Evolutionary conservation across 345 rosid genomes (phyloP).

Genomic region (Syzygium aromaticum): DNA sequence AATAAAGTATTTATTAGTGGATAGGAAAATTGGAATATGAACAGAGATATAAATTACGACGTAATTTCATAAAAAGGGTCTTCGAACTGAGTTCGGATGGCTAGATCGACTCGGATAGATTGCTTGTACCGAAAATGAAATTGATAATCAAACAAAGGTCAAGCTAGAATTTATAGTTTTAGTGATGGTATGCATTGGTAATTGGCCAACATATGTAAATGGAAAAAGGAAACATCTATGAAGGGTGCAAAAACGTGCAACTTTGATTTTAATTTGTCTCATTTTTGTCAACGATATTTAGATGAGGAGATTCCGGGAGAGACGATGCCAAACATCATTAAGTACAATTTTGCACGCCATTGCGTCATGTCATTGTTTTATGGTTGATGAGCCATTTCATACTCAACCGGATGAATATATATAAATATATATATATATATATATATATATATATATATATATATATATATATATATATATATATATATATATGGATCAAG

Average conservation of each 20-base stretch:
- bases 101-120: not conserved
- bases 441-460: too few species aligned
- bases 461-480: too few species aligned
- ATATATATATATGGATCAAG: not conserved
- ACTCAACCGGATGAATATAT: not conserved
- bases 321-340: not conserved
- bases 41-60: not conserved
- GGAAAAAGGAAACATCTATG: not conserved
- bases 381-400: not conserved
- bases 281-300: not conserved
- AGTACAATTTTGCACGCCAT: not conserved
- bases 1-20: not conserved
- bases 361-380: not conserved
- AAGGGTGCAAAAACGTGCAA: not conserved
- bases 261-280: not conserved
- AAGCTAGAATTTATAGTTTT: not conserved
- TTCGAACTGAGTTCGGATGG: not conserved
- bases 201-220: not conserved
- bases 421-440: too few species aligned
- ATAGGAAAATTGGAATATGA: not conserved
- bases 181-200: not conserved
- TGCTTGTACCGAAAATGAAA: not conserved
- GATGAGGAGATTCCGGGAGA: not conserved
- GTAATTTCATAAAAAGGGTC: not conserved
- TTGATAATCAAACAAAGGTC: not conserved